Conservation (phyloP, 352 stramenopile genomes). For the Lagenidium giganteum region DNA sequence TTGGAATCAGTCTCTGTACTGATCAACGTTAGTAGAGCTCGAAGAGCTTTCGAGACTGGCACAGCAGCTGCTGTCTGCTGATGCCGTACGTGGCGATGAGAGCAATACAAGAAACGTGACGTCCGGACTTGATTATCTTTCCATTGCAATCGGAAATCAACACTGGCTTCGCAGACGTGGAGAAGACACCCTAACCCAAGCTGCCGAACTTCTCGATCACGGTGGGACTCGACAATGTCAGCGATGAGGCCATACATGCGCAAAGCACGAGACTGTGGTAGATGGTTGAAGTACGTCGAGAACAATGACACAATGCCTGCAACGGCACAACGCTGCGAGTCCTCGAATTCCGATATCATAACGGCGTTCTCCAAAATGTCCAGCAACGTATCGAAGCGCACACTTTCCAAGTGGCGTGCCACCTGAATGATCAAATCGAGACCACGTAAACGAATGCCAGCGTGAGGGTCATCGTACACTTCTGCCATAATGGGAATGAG, state of each 20-base stretch:
- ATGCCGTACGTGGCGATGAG: conserved; percentile 26
- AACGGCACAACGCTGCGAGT: conserved; percentile 59
- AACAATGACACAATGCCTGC: conserved; percentile 69
- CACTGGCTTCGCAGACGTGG: conserved; percentile 60
- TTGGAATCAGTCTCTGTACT: conserved; percentile 62
- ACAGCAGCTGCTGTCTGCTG: conserved; percentile 42
- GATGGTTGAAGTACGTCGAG: conserved; percentile 71
- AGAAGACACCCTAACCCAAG: conserved; percentile 64
- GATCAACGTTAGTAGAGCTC: conserved; percentile 66
- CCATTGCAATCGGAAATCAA: conserved; percentile 64
- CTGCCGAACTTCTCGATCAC: conserved; percentile 49
- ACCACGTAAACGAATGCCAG: conserved; percentile 43
- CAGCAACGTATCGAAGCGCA: conserved; percentile 75
- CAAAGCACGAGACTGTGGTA: conserved; percentile 55
- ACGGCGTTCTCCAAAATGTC: conserved; percentile 75
- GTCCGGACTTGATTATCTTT: conserved; percentile 50
- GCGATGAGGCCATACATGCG: conserved; percentile 82
- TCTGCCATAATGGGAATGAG: conserved; percentile 57
- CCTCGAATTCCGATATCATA: conserved; percentile 49
- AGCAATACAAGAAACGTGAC: conserved; percentile 75
- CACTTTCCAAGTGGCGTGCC: conserved; percentile 65
- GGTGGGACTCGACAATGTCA: conserved; percentile 58
- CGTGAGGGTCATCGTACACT: conserved; percentile 68
- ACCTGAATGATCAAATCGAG: conserved; percentile 69
- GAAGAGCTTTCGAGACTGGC: conserved; percentile 49